Evolutionary conservation across 257 asterid species (phyloP), one percentile per base, ranked within the genome.

Genomic region (Coffea eugenioides): DNA sequence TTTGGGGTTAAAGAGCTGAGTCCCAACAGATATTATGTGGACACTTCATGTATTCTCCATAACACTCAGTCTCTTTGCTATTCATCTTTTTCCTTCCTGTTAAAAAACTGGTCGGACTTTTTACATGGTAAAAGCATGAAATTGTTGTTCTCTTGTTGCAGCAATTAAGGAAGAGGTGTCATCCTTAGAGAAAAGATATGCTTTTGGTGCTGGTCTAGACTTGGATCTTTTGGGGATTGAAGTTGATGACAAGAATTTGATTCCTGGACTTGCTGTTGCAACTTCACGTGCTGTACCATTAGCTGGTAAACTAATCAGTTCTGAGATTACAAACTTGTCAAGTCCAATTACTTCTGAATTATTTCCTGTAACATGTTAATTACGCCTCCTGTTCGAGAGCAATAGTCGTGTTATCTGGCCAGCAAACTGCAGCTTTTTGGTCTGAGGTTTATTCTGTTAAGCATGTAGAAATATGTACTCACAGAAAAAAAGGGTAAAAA

Each of bases 221-320:
- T 91, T 93, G 90, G 98, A 93, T 83, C 99, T 95, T 75, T 74
- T 95, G 80, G 98, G 99, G 57, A 93, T 95, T 71, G 98, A 95
- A 88, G 89, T 92, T 9, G 90, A 80, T 59, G 98, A 90, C 1
- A 81, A 86, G 52, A 90, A 94, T 20, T 86, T 95, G 82, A 89
- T 95, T 81, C 98, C 99, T 21, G 98, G 99, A 74, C 92, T 93
- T 52, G 91, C 99, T 20, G 99, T 95, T 81, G 90, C 98, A 77
- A 78, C 98, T 71, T 95, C 98, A 12, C 92, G 97, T 64, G 97
- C 99, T 69, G 79, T 82, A 79, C 94, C 99, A 74, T 85, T 93
- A 73, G 99, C 99, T 87, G 98, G 98, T 94, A 84, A 49, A 4
- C 43, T 57, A 64, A 31, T 75, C 69, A 51, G 15, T 56, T 61